Base-by-base conservation (phyloP, 208 protist species). In the Crithidia thermophila region DNA sequence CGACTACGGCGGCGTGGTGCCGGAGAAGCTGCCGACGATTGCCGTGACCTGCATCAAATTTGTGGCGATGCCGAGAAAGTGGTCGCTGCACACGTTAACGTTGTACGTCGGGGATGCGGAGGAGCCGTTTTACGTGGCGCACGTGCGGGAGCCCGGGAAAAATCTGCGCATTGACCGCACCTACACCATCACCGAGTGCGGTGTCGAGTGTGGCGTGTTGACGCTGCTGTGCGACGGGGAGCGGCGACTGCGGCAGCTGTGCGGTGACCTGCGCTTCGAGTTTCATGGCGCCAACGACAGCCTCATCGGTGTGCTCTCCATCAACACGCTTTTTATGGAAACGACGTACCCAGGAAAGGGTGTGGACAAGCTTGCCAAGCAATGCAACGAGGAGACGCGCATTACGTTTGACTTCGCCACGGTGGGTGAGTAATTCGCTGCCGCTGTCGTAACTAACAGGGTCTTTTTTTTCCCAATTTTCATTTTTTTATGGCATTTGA, bases 251-350 rank as follows among this genome's bases (percentile, higher is more conserved):
- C 57, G 45, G 0, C 27, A 33, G 10, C 42, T 75, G 3, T 67
- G 21, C 28, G 64, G 75, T 25, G 81, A 88, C 40, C 21, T 85
- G 23, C 57, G 65, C 34, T 43, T 87, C 18, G 72, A 81, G 56
- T 42, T 85, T 59, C 33, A 25, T 11, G 72, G 64, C 49, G 10
- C 59, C 3, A 63, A 66, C 21, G 56, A 72, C 16, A 37, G 43
- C 11, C 25, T 77, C 40, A 33, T 81, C 23, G 80, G 80, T 2
- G 69, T 73, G 16, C 72, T 89, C 4, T 82, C 66, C 16, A 56
- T 89, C 33, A 56, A 81, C 67, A 84, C 80, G 25, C 66, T 87
- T 18, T 88, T 89, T 37, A 67, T 87, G 56, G 47, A 89, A 47
- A 60, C 67, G 28, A 36, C 23, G 16, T 89, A 86, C 49, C 16